Base-by-base conservation (phyloP, 768 basidiomycete genomes). In the Suillus fuscotomentosus region DNA sequence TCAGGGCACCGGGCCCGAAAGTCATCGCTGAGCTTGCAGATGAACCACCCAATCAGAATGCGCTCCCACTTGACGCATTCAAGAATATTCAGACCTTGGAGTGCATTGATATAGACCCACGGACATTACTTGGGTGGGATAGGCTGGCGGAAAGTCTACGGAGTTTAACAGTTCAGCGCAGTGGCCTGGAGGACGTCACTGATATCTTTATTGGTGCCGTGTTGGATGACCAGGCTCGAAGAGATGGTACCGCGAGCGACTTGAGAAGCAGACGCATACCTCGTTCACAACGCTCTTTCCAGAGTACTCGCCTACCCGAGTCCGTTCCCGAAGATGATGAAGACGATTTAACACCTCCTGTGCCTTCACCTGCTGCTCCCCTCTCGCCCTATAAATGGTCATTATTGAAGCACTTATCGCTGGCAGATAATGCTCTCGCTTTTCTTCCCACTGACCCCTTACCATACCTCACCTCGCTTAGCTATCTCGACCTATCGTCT, bases 401-500 rank as follows among this genome's bases (percentile, higher is more conserved):
- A 5, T 86, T 86, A 66, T 82, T 97, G 43, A 88, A 86, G 70
- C 83, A 90, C 70, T 81, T 97, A 5, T 92, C 86, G 31, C 82
- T 96, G 6, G 80, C 90, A 43, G 90, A 94, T 75, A 96, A 95
- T 70, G 83, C 85, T 17, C 80, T 95, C 65, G 93, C 93, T 14
- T 93, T 89, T 76, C 78, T 95, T 67, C 89, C 94, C n/a, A 72
- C 86, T 31, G 83, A 86, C 22, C 78, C 85, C 14, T 79, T 94
- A 41, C 82, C 84, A 7, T 84, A 87, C 71, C 83, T 96, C 61
- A 85, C 88, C 50, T 84, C 89, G 6, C 77, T 98, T 48, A 90
- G 89, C 0, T 87, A 93, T 73, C 86, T 97, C 66, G 94, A 97
- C 76, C 84, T 97, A 48, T 95, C 95, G 22, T 92, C 91, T 48